Conservation (phyloP, 495 filamentous ascomycete species). For the Clohesyomyces aquaticus region DNA sequence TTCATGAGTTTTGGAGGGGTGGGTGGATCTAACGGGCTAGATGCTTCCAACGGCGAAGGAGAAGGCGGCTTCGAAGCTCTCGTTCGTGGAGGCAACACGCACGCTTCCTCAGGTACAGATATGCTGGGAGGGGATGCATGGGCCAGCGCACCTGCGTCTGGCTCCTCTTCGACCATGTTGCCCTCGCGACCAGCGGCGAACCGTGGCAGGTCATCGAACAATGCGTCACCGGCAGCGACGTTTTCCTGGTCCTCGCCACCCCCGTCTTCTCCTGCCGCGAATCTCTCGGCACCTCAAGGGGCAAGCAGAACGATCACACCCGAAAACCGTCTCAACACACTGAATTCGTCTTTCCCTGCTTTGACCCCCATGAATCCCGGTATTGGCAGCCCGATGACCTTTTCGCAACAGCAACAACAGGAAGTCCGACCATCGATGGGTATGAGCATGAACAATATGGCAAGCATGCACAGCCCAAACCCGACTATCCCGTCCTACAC, state of each 20-base stretch:
- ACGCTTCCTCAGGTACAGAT: conserved; percentile 40
- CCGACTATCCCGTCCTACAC: conserved; percentile 18
- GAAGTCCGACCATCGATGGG: conserved; percentile 30
- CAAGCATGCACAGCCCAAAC: background rate
- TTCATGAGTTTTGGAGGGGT: conserved; percentile 63
- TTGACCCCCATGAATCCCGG: conserved; percentile 35
- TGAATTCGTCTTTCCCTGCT: conserved; percentile 57
- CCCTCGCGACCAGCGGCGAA: conserved; percentile 29
- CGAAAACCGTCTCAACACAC: conserved; percentile 55
- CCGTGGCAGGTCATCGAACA: conserved; percentile 21
- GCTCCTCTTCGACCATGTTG: conserved; percentile 27
- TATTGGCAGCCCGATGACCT: conserved; percentile 15
- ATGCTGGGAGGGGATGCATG: conserved; percentile 49
- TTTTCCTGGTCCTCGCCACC: conserved; percentile 42
- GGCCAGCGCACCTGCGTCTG: conserved; percentile 28
- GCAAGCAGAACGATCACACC: conserved; percentile 48
- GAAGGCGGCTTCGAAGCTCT: conserved; percentile 82
- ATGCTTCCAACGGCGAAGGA: conserved; percentile 53
- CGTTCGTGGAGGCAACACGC: conserved; percentile 65
- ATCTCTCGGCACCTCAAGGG: conserved; percentile 19
- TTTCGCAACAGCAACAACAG: conserved; percentile 24
- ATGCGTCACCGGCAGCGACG: conserved; percentile 29
- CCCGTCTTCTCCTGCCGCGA: conserved; percentile 20
- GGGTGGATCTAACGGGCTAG: conserved; percentile 54
- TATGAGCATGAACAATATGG: conserved; percentile 35